Conservation (phyloP, 1,139 yeast species). For the Wickerhamomyces sp. region DNA sequence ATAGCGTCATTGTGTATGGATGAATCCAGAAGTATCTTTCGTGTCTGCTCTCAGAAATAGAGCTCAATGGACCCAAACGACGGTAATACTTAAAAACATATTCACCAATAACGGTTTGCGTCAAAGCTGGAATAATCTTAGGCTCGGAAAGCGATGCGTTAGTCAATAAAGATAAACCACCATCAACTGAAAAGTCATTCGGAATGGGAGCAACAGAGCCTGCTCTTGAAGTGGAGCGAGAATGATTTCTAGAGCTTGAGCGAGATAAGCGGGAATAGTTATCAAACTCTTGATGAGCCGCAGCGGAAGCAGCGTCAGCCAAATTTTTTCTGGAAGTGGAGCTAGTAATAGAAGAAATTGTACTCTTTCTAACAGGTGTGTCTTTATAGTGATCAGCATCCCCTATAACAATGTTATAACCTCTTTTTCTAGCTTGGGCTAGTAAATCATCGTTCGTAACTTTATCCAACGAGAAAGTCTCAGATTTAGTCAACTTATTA, state of each 20-base stretch:
- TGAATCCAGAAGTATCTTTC: constrained; percentile 96
- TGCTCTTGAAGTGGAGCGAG: constrained; percentile 17
- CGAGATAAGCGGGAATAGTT: constrained; percentile 16
- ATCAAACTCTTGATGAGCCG: constrained; percentile 25
- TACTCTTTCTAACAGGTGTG: constrained; percentile 16
- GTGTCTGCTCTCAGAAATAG: constrained; percentile 78
- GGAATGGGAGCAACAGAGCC: constrained; percentile 11
- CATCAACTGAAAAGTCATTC: constrained; percentile 22
- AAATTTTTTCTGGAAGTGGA: constrained; percentile 22
- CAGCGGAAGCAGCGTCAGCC: constrained; percentile 25
- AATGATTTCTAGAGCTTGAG: constrained; percentile 15
- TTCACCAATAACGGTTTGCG: constrained; percentile 93
- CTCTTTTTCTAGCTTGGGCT: constrained; percentile 46
- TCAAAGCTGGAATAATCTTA: constrained; percentile 79
- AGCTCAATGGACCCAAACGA: constrained; percentile 66
- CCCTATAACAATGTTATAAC: constrained; percentile 28
- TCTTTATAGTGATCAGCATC: constrained; percentile 8
- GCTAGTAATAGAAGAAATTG: constrained; percentile 20
- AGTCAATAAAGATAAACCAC: constrained; percentile 57
- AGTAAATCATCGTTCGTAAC: constrained; percentile 42
- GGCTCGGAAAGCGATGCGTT: constrained; percentile 67
- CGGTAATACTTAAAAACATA: constrained; percentile 84
- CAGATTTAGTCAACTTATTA: constrained; percentile 47
- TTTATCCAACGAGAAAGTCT: constrained; percentile 40
- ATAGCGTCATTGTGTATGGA: constrained; percentile 85